A percentile compares a stretch with the other conserved stretches of the same genome.
Conservation (phyloP, 306 rosid genomes). For the Rosa multiflora region DNA sequence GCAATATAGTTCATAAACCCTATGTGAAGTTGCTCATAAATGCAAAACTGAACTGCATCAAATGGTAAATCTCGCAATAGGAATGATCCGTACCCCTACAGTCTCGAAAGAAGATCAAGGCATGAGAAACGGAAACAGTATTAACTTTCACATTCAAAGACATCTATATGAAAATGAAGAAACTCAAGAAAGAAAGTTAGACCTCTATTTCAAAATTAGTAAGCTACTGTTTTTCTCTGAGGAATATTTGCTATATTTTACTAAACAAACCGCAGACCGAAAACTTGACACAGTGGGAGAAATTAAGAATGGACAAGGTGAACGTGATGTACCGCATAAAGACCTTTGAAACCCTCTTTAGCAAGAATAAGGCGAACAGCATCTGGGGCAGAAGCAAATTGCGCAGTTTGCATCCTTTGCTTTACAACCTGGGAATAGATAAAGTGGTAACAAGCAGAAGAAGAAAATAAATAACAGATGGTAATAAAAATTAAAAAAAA, state of each 20-base stretch:
- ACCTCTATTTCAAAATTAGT: slow-evolving; percentile 9
- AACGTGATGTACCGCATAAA: slow-evolving; percentile 53
- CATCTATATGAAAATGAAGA: slow-evolving; percentile 6
- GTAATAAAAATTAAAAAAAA: background rate
- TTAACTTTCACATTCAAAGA: background rate
- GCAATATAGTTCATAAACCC: slow-evolving; percentile 39
- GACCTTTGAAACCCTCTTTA: slow-evolving; percentile 61
- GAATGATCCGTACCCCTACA: slow-evolving; percentile 78
- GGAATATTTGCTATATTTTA: background rate
- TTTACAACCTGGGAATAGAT: slow-evolving; percentile 49
- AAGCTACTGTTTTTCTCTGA: background rate
- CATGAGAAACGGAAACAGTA: background rate
- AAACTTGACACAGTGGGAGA: background rate
- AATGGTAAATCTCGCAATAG: slow-evolving; percentile 81
- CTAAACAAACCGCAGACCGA: background rate
- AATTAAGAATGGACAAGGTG: slow-evolving; percentile 18
- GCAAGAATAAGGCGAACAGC: slow-evolving; percentile 35
- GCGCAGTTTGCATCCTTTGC: slow-evolving; percentile 51
- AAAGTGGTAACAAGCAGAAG: slow-evolving; percentile 27
- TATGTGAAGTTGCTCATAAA: slow-evolving; percentile 75
- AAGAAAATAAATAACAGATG: slow-evolving; percentile 3
- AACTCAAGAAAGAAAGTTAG: background rate
- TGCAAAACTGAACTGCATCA: slow-evolving; percentile 77
- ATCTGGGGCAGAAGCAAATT: slow-evolving; percentile 39
- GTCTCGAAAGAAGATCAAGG: slow-evolving; percentile 21